Evolutionary conservation across 345 rosid species (phyloP), one percentile per base, ranked within the genome.

Genomic region (Eucalyptus regnans): DNA sequence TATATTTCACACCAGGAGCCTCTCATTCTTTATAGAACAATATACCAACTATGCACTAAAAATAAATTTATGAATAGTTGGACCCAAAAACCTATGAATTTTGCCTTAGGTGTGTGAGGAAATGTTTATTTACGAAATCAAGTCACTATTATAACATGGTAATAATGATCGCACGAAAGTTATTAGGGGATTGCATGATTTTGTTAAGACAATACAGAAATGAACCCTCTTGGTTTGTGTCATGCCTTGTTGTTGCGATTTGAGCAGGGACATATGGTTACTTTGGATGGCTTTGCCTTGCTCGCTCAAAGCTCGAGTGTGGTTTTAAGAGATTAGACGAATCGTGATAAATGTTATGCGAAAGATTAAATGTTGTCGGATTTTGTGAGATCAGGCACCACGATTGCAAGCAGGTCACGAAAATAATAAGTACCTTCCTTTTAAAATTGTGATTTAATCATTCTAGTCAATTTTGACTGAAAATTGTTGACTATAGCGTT

Each of bases 401-500:
- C 58, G 10, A 52, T 52, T 52, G 23, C 58, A 52, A 52, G 58
- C 4, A 7, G 4, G 58, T 4, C 23, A 18, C 0, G 23, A 18
- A 18, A 52, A 52, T 52, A 52, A 52, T 52, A 52, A 52, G 56
- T 18, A 52, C 58, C 7, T 52, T 23, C 58, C 4, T 18, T 52
- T 52, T 52, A 52, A 18, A 52, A 52, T 52, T 2, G 0, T 1
- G 10, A 52, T 18, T 18, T 52, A 52, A 52, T 52, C 2, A 52
- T 52, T 52, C 1, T 9, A 52, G 0, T 7, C 4, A 52, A 18
- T 3, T 23, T 56, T 56, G 1, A 56, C 3, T 23, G 12, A 23
- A 56, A 2, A 22, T 23, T 0, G 12, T 22, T 52, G 23, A 52
- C 5, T 52, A 52, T 52, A 7, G 2, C 0, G 0, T 7, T 52